phyloP scores from a whole-genome alignment of 345 rosid species.

The Ceriops zippeliana region DNA sequence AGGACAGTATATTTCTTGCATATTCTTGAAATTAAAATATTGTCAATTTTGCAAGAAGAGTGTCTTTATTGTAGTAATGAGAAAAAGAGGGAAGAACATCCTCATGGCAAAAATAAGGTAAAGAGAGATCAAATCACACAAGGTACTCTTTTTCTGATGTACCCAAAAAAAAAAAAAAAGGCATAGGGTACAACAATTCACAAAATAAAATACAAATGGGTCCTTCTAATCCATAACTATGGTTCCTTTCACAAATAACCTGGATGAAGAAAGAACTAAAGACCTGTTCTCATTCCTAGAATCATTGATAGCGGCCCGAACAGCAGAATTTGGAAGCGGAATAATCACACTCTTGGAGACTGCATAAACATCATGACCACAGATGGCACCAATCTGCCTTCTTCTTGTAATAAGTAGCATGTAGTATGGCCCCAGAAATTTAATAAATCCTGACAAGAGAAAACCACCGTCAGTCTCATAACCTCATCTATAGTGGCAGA shows the following conservation, averaged over 20 bases:
- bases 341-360: conserved; percentile 75
- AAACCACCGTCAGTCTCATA: conserved; percentile 3
- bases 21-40: too few species aligned
- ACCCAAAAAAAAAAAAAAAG: too few species aligned
- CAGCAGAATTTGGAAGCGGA: conserved; percentile 65
- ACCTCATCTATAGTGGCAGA: conserved; percentile 2
- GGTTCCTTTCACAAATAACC: not conserved
- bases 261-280: conserved; percentile 17
- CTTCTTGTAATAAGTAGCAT: conserved; percentile 88
- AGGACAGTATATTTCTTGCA: too few species aligned
- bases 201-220: not conserved
- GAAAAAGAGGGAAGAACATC: too few species aligned
- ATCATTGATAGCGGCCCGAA: conserved; percentile 39
- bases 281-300: conserved; percentile 81
- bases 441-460: conserved; percentile 65
- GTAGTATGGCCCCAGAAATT: conserved; percentile 95
- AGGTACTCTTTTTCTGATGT: too few species aligned
- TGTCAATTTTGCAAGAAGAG: too few species aligned
- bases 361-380: conserved; percentile 82
- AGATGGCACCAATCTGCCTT: conserved; percentile 80
- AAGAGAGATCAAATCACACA: too few species aligned
- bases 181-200: not conserved
- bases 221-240: not conserved
- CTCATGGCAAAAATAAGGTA: too few species aligned
- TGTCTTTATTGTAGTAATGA: too few species aligned